phyloP scores from a whole-genome alignment of 768 basidiomycete genomes.

The Dioszegia crocea region DNA sequence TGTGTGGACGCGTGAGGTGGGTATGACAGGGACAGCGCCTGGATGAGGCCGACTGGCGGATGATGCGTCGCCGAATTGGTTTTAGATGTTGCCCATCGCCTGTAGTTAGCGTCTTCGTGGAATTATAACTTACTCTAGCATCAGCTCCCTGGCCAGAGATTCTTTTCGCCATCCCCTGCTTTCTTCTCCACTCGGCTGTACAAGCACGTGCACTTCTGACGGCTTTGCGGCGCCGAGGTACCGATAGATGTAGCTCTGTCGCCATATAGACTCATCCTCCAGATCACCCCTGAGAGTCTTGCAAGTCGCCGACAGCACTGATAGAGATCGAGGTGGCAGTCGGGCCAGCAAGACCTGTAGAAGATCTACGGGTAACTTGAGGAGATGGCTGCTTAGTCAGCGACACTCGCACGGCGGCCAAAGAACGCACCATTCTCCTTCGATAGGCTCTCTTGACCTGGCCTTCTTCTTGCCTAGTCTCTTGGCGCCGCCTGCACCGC shows the following conservation, averaged over 20 bases:
- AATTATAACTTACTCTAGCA: conserved; percentile 36
- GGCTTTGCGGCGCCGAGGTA: conserved; percentile 17
- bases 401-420: neutral
- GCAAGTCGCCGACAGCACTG: conserved; percentile 27
- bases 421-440: conserved; percentile 13
- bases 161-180: conserved; percentile 41
- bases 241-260: conserved; percentile 39
- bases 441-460: neutral
- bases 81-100: conserved; percentile 39
- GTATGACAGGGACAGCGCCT: conserved; percentile 40
- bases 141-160: conserved; percentile 35
- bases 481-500: neutral
- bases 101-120: conserved; percentile 5
- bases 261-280: conserved; percentile 40
- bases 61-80: conserved; percentile 24
- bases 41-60: conserved; percentile 35
- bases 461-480: conserved; percentile 11
- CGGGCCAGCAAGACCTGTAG: conserved; percentile 22
- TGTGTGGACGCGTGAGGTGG: conserved; percentile 23
- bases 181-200: conserved; percentile 24
- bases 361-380: conserved; percentile 31
- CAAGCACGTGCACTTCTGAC: conserved; percentile 24
- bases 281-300: conserved; percentile 22
- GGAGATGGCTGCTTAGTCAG: conserved; percentile 21
- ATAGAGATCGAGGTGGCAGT: conserved; percentile 28